Evolutionary conservation across 1,139 yeast species (phyloP).

Genomic region (Geotrichum australiense): DNA sequence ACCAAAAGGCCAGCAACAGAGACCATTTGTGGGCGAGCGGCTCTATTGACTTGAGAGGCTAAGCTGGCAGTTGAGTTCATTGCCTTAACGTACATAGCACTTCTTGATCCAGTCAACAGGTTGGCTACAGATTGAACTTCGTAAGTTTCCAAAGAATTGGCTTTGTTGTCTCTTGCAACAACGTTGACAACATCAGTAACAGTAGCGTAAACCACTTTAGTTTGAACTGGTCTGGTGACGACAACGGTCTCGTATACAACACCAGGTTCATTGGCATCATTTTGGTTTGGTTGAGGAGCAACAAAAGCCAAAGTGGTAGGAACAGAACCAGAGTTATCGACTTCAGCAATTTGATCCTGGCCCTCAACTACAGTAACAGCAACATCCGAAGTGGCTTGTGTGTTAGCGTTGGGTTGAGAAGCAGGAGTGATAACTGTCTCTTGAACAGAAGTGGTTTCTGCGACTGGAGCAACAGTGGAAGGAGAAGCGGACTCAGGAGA

Average conservation of each 20-base stretch:
- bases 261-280: no score
- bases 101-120: slow-evolving; percentile 21
- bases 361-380: no score
- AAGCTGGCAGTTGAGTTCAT: background rate
- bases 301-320: background rate
- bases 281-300: background rate
- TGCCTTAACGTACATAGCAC: slow-evolving; percentile 25
- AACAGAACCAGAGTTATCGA: background rate
- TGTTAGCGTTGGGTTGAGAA: background rate
- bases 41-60: background rate
- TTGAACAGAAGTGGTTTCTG: background rate
- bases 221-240: background rate
- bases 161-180: background rate
- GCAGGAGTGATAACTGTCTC: background rate
- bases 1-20: background rate
- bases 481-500: background rate
- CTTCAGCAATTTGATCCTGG: no score
- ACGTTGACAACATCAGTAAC: background rate
- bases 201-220: slow-evolving; percentile 3
- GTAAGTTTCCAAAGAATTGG: slow-evolving; percentile 9
- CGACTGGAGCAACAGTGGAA: background rate
- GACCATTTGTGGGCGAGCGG: background rate
- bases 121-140: slow-evolving; percentile 22
- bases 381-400: background rate
- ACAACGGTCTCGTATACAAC: no score